phyloP scores from a whole-genome alignment of 306 rosid species.

The Casuarina glauca region DNA sequence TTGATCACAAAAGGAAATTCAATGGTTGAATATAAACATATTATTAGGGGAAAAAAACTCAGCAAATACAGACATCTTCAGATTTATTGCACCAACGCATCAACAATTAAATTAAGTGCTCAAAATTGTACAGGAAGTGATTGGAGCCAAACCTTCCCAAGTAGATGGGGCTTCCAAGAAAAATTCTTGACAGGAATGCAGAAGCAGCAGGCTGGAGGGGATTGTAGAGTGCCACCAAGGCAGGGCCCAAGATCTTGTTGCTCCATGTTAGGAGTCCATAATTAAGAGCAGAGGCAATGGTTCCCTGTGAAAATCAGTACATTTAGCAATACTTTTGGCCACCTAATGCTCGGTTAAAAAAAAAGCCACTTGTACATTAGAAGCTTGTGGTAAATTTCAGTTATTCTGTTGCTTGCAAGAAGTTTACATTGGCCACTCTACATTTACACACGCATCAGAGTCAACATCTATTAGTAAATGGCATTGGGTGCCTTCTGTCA shows the following conservation, averaged over 20 bases:
- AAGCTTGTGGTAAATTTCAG: neutral
- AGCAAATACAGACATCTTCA: neutral
- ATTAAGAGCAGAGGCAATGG: constrained; percentile 81
- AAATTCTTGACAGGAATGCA: constrained; percentile 66
- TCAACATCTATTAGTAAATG: neutral
- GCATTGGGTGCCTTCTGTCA: neutral
- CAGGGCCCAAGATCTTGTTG: constrained; percentile 89
- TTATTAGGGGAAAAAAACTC: neutral
- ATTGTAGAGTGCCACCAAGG: constrained; percentile 86
- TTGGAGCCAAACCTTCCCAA: constrained; percentile 73
- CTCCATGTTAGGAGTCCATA: constrained; percentile 93
- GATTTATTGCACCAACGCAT: neutral
- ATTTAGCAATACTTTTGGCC: neutral
- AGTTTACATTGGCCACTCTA: neutral
- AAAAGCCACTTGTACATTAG: neutral
- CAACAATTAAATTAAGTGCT: neutral
- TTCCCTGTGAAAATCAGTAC: constrained; percentile 58
- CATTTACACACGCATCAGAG: neutral
- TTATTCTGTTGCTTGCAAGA: constrained; percentile 4
- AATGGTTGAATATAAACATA: neutral
- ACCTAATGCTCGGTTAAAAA: neutral
- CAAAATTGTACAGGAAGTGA: constrained; percentile 16
- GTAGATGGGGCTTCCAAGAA: constrained; percentile 91
- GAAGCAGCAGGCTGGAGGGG: constrained; percentile 94
- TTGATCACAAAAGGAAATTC: neutral